Percentiles rank a stretch among this genome's conserved stretches.
Conservation (phyloP, 78 protist genomes). For the Dictyostelium brefeldianum region DNA sequence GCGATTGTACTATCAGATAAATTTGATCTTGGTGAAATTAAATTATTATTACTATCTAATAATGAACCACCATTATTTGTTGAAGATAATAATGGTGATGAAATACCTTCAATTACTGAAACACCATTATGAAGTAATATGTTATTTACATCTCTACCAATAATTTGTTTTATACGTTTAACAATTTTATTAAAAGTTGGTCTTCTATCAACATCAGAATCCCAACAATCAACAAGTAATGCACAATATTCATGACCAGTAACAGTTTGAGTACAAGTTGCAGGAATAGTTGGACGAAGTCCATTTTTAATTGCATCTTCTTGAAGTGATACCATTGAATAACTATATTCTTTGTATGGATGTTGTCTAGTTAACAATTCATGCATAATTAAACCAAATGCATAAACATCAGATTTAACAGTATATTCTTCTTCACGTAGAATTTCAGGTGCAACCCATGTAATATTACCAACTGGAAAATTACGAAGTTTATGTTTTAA, state of each 20-base stretch:
- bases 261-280: neutral
- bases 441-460: slow-evolving; percentile 85
- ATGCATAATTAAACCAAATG: slow-evolving; percentile 79
- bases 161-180: slow-evolving; percentile 43
- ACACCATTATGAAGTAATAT: neutral
- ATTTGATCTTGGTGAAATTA: neutral
- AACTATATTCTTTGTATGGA: slow-evolving; percentile 75
- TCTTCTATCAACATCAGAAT: slow-evolving; percentile 51
- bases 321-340: slow-evolving; percentile 43
- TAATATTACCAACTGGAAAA: slow-evolving; percentile 79
- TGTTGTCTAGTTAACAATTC: slow-evolving; percentile 74
- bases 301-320: slow-evolving; percentile 70
- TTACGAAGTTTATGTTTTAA: slow-evolving; percentile 64
- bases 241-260: slow-evolving; percentile 70
- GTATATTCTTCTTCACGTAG: slow-evolving; percentile 79
- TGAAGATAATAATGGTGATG: neutral
- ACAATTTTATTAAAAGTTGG: slow-evolving; percentile 73
- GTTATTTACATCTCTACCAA: slow-evolving; percentile 41
- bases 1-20: neutral
- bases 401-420: slow-evolving; percentile 78
- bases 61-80: neutral
- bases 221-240: slow-evolving; percentile 79
- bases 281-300: slow-evolving; percentile 57
- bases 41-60: too few relatives aligned
- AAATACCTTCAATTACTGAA: neutral